Conservation (phyloP, 306 rosid species). For the Medicago truncatula region MtrunA17r5.0-ANR NC_053046.1:12120001-12120500, state of each 20-base stretch:
- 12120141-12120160: slow-evolving; percentile 53
- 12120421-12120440: slow-evolving; percentile 77
- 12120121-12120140: slow-evolving; percentile 11
- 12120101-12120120: not conserved
- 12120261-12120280: slow-evolving; percentile 25
- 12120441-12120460: slow-evolving; percentile 80
- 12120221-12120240: slow-evolving; percentile 41
- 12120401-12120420: slow-evolving; percentile 67
- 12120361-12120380: slow-evolving; percentile 83
- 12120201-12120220: slow-evolving; percentile 60
- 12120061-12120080: not conserved
- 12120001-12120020: slow-evolving; percentile 74
- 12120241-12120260: slow-evolving; percentile 22
- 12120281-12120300: slow-evolving; percentile 16
- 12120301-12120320: slow-evolving; percentile 26
- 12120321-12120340: slow-evolving; percentile 83
- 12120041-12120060: not conserved
- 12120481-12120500: slow-evolving; percentile 99
- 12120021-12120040: slow-evolving; percentile 29
- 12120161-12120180: slow-evolving; percentile 81
- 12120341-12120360: slow-evolving; percentile 72
- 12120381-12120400: slow-evolving; percentile 65
- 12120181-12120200: slow-evolving; percentile 83
- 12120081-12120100: not conserved
- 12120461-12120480: slow-evolving; percentile 88